These are phyloP conservation scores for Simmondsia chinensis DNA, from an alignment of 148 eudicot species.

Conservation along the genomic window DNA sequence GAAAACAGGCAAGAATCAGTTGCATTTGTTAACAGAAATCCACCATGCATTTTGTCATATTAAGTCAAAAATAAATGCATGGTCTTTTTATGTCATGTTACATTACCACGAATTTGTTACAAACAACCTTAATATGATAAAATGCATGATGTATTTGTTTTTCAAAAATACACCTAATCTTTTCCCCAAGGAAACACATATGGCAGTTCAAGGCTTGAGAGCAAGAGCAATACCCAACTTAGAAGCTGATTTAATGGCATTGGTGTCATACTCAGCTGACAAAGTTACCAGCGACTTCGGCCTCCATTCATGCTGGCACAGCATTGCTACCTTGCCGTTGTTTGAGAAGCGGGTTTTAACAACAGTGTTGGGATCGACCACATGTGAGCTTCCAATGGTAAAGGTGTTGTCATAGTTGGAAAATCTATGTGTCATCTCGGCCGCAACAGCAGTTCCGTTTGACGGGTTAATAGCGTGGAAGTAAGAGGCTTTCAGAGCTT, in stretches of 20 bases:
- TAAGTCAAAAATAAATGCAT: no score
- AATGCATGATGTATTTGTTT: no score
- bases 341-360: slow-evolving; percentile 59
- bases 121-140: no score
- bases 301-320: slow-evolving; percentile 85
- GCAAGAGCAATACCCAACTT: slow-evolving; percentile 73
- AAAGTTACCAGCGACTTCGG: slow-evolving; percentile 63
- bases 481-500: slow-evolving; percentile 75
- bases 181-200: no score
- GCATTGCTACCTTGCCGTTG: slow-evolving; percentile 60
- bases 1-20: no score
- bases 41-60: no score
- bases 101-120: no score
- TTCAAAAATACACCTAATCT: no score
- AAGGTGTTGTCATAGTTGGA: slow-evolving; percentile 53
- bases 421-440: slow-evolving; percentile 79
- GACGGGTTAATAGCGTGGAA: slow-evolving; percentile 51
- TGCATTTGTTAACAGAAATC: no score
- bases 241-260: slow-evolving; percentile 31
- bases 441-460: slow-evolving; percentile 62
- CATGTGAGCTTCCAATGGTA: slow-evolving; percentile 65
- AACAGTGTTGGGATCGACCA: slow-evolving; percentile 34
- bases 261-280: slow-evolving; percentile 78
- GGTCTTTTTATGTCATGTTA: no score
- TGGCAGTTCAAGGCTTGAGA: slow-evolving; percentile 59